Conservation (phyloP, 2,329 filamentous ascomycete species). For the Exophiala oligosperma region DNA sequence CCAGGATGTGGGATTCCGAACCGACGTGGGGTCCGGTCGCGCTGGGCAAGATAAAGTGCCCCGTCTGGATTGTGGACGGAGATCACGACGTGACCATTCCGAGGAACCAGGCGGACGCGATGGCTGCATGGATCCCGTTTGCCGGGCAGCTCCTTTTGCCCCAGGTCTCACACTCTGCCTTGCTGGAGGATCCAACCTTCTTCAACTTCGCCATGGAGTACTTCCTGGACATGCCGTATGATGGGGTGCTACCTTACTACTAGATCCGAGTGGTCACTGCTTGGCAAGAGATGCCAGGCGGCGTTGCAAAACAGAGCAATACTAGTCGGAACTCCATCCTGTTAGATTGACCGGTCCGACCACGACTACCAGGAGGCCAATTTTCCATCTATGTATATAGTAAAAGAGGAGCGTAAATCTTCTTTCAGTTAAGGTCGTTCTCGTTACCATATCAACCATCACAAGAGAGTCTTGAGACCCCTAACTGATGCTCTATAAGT, state of each 20-base stretch:
- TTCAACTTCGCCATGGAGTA: constrained; percentile 18
- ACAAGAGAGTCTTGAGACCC: too few relatives aligned
- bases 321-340: too few relatives aligned
- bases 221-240: constrained; percentile 17
- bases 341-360: too few relatives aligned
- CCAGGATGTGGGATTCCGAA: constrained; percentile 16
- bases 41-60: constrained; percentile 14
- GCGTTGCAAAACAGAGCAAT: too few relatives aligned
- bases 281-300: too few relatives aligned
- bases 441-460: too few relatives aligned
- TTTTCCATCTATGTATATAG: too few relatives aligned
- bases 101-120: constrained; percentile 17
- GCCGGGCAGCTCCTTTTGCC: constrained; percentile 15
- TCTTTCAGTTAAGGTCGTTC: too few relatives aligned
- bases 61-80: constrained; percentile 18
- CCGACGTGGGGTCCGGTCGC: constrained; percentile 14
- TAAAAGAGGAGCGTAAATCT: too few relatives aligned
- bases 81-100: constrained; percentile 13
- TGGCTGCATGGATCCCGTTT: constrained; percentile 17
- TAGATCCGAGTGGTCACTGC: background rate
- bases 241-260: constrained; percentile 14
- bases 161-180: constrained; percentile 4
- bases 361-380: too few relatives aligned
- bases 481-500: too few relatives aligned
- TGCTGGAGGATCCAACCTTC: constrained; percentile 13